A percentile compares a stretch with the other conserved stretches of the same genome.
Conservation (phyloP, 2,329 filamentous ascomycete species). For the Fusarium buxicola region DNA sequence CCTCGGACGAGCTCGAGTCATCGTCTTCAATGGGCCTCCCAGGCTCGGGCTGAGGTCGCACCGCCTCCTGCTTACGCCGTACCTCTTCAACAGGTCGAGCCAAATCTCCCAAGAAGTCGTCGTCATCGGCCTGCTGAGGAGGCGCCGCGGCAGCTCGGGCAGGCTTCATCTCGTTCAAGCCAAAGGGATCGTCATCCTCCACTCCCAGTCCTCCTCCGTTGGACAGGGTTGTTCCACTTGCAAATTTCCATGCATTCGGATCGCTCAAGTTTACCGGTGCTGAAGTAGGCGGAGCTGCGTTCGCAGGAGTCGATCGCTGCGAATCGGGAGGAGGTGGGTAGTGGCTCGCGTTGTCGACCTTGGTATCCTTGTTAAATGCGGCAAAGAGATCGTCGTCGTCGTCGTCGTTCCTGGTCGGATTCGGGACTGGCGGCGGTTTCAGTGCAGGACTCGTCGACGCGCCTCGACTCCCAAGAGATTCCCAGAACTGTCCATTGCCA, state of each 20-base stretch:
- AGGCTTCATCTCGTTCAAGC: constrained; percentile 72
- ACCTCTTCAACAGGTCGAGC: constrained; percentile 74
- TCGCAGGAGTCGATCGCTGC: constrained; percentile 60
- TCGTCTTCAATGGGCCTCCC: constrained; percentile 67
- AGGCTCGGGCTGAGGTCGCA: constrained; percentile 59
- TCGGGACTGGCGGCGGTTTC: constrained; percentile 35
- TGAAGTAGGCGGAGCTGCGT: constrained; percentile 34
- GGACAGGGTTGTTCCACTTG: constrained; percentile 44
- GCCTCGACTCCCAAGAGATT: constrained; percentile 71
- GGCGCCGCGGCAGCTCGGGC: constrained; percentile 49
- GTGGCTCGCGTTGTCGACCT: constrained; percentile 74
- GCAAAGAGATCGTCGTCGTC: constrained; percentile 76
- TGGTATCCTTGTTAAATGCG: constrained; percentile 73
- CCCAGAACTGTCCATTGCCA: constrained; percentile 81
- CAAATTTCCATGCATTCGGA: constrained; percentile 63
- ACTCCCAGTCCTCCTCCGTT: constrained; percentile 57
- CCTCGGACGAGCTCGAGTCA: constrained; percentile 60
- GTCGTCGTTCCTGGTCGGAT: constrained; percentile 56
- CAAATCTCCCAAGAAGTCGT: constrained; percentile 74
- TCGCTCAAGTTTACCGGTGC: constrained; percentile 63
- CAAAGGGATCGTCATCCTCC: constrained; percentile 92
- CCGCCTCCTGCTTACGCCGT: constrained; percentile 58
- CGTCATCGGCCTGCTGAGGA: constrained; percentile 60
- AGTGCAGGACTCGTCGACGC: constrained; percentile 53
- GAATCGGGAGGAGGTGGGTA: constrained; percentile 65